Evolutionary conservation across 257 asterid genomes (phyloP), one percentile per base, ranked within the genome.

Genomic region (Penstemon davidsonii): DNA sequence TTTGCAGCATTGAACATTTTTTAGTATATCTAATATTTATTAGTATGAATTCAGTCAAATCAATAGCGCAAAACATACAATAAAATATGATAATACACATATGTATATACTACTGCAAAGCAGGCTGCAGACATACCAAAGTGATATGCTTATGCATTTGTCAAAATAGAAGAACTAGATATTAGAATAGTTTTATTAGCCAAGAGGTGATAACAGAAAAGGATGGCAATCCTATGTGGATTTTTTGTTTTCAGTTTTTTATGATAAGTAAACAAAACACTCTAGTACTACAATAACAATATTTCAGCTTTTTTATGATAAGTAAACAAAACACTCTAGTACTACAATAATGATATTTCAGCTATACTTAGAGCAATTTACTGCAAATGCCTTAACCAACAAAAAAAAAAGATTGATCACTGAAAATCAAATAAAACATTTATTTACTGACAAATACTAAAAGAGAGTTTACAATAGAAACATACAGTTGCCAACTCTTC

Each of bases 401-500:
- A 54, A 47, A 43, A 33, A 5, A 13, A 47, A 60, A 73, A 18
- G 4, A 46, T 1, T 59, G 12, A 45, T 59, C 15, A 12, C 45
- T 19, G 55, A 57, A 56, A 74, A 57, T 37, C 75, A 63, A 42
- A 59, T 33, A 43, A 73, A 59, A 63, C 10, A 8, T 63, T 64
- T 51, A 59, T 37, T 7, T 6, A 59, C 7, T 10, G 13, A 40
- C 11, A 55, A 53, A n/a, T 56, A 62, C 47, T 36, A 47, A 40
- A 40, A 39, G 25, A 25, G 64, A 71, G 67, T 73, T 15, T 49
- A 25, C 46, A 56, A 55, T 13, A 60, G 70, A 70, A 55, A 67
- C 92, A 44, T 86, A 94, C 99, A 60, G 68, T 75, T 62, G 85
- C 83, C 71, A 87, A 62, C 75, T 91, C 99, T 55, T 84, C 91